Base-by-base conservation (phyloP, 768 basidiomycete genomes). In the Mycena latifolia region DNA sequence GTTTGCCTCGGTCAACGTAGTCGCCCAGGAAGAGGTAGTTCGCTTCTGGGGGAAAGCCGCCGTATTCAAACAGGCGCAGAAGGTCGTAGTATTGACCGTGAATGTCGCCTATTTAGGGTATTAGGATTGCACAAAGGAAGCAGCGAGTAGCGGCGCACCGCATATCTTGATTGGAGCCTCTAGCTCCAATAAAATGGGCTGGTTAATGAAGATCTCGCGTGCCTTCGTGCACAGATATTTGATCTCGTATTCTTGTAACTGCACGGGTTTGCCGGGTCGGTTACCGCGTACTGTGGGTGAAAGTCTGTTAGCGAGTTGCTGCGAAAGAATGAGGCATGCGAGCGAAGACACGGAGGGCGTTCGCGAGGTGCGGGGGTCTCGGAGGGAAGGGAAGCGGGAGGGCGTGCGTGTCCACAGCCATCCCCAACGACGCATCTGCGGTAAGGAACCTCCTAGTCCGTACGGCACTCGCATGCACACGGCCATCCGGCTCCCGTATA, bases 151-250 rank as follows among this genome's bases (percentile, higher is more conserved):
- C 31, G 50, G 25, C 66, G 73, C 70, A 97, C 97, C 97, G 77
- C 98, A 99, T 79, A 99, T 99, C 90, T 99, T 99, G 84, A 99
- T 99, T 72, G 97, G 97, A 52, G 97, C 98, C 80, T 99, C 98
- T 71, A 99, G 85, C 82, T 99, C 97, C 79, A 99, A 87, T 65
- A 99, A 84, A 78, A 99, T 98, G 69, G 97, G 97, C 78, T 99
- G 97, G 81, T 94, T 94, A 82, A 99, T 98, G 84, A 99, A 98
- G 77, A 99, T 98, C 82, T 99, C 98, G 71, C 97, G 87, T 55
- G 96, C 96, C 85, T 94, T 98, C 76, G 96, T 98, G 84, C 97
- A 99, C 71, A 99, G 88, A 80, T 96, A 95, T 80, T 96, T 97
- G 88, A 99, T 99, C 85, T 99, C 97, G 84, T 96, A 98, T 80